Evolutionary conservation across 2,329 filamentous ascomycete species (phyloP), one percentile per base, ranked within the genome.

Genomic region (Hirsutella rhossiliensis): DNA sequence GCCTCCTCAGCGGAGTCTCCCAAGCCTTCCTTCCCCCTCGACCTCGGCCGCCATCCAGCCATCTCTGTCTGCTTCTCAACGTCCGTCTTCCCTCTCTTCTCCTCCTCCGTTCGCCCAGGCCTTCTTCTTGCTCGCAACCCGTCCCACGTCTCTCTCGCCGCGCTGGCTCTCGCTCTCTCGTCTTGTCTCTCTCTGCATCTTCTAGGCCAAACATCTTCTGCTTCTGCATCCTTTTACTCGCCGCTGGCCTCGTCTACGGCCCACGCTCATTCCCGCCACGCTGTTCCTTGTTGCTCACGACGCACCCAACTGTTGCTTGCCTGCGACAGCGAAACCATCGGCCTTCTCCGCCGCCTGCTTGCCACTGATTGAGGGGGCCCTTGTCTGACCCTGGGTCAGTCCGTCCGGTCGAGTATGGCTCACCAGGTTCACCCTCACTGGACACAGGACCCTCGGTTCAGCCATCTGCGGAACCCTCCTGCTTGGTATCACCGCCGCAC

Each of bases 381-480:
- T 18, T 38, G 20, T 27, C 17, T 31, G 36, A 40, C 34, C 27
- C 37, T 34, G 34, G 38, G 19, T 41, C 32, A 4, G 18, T 34
- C 27, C 36, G 38, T 42, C 45, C 43, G 30, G 37, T 43, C 45
- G 50, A 52, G 49, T 55, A 55, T 56, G 55, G 42, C 45, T 55
- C 50, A 38, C 43, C 49, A 48, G 50, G 42, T 44, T 41, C 47
- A 50, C 40, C 38, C 47, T 42, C 49, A 52, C 40, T 47, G 46
- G 52, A 53, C 47, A 39, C 45, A 44, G 27, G 45, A 48, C 31
- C 41, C 44, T 31, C 44, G 45, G 28, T 46, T 46, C 32, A 40
- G 30, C 19, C 47, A 44, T 23, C 41, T 48, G 36, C 50, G 51
- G 36, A 46, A 45, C 29, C 28, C 44, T 20, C 47, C 47, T 18